A percentile compares a stretch with the other conserved stretches of the same genome.
Evolutionary conservation across 2,329 filamentous ascomycete genomes (phyloP).

Genomic region (Aspergillus thermomutatus): DNA sequence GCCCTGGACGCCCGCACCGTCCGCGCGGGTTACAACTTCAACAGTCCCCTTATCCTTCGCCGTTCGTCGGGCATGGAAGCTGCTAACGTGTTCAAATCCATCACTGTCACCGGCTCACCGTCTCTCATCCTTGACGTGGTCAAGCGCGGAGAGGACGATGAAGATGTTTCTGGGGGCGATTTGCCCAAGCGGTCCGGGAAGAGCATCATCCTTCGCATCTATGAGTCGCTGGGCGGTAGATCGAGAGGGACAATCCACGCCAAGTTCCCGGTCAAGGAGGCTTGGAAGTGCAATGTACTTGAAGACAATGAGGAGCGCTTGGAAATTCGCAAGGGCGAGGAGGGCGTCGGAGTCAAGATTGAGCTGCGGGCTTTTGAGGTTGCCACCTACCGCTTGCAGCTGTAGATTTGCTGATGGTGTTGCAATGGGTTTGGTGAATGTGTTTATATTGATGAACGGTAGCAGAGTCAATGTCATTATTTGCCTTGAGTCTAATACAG

Average conservation of each 20-base stretch:
- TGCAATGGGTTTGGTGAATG: not conserved
- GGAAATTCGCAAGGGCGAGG: constrained; percentile 41
- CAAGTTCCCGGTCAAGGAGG: constrained; percentile 67
- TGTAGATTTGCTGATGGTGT: constrained; percentile 31
- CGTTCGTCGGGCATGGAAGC: constrained; percentile 28
- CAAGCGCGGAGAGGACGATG: constrained; percentile 89
- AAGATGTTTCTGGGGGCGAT: constrained; percentile 59
- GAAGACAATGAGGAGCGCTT: constrained; percentile 79
- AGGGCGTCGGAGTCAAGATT: constrained; percentile 53
- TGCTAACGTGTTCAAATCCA: constrained; percentile 46
- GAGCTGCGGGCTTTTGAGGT: constrained; percentile 79
- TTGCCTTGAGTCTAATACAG: not conserved
- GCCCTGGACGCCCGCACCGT: constrained; percentile 69
- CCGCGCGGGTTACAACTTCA: constrained; percentile 83
- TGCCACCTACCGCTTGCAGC: constrained; percentile 68
- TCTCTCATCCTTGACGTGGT: constrained; percentile 81
- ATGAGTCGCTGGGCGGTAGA: constrained; percentile 82
- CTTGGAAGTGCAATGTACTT: constrained; percentile 78
- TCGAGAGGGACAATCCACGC: constrained; percentile 68
- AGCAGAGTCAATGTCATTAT: not conserved
- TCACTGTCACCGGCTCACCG: constrained; percentile 63
- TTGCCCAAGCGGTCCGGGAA: constrained; percentile 65
- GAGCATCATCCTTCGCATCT: constrained; percentile 80
- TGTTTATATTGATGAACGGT: not conserved
- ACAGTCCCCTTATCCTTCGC: constrained; percentile 68